These are phyloP conservation scores for Sarocladium oryzae DNA, from an alignment of 2,329 filamentous ascomycete species.

Conservation along the genomic window DNA sequence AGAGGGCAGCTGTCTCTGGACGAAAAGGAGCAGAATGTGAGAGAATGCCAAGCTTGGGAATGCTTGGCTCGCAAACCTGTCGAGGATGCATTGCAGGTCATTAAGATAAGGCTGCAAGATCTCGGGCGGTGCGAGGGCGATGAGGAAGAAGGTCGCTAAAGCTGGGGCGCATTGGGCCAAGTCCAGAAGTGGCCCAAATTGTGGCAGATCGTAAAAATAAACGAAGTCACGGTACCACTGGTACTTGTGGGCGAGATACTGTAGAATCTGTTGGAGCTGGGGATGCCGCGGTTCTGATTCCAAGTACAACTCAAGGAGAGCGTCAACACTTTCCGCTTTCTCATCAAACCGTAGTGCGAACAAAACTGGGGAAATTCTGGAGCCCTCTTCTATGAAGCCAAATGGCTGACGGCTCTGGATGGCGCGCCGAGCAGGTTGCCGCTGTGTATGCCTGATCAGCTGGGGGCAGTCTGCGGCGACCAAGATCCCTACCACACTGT, in stretches of 20 bases:
- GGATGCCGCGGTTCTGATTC: background rate
- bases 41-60: background rate
- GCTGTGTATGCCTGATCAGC: background rate
- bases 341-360: background rate
- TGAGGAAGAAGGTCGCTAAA: background rate
- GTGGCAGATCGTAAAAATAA: background rate
- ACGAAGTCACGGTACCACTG: background rate
- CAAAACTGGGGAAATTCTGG: background rate
- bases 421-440: background rate
- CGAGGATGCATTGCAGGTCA: background rate
- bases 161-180: background rate
- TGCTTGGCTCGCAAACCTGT: background rate
- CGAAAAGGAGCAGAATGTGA: background rate
- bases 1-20: background rate
- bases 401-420: background rate
- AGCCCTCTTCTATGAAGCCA: background rate
- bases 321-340: background rate
- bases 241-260: background rate
- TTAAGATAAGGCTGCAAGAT: background rate
- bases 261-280: background rate
- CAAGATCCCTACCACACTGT: background rate
- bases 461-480: background rate
- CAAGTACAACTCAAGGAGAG: background rate
- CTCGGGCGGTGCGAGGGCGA: background rate
- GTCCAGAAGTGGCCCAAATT: background rate